Base-by-base conservation (phyloP, 805 yeast species). In the Candida xyloterini region DNA sequence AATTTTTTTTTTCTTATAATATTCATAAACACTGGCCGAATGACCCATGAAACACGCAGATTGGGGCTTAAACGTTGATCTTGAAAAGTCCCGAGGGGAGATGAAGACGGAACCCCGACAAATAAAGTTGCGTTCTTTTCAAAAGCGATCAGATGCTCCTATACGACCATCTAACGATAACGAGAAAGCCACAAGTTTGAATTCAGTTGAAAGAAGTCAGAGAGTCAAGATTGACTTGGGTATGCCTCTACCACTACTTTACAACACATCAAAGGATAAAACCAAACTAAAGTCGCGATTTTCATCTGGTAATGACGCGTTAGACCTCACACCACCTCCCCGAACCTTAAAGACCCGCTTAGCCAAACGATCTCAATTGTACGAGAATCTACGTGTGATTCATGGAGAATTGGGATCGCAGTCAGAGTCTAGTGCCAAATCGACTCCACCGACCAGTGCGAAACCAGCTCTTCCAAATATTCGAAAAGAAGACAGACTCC, bases 161-260 rank as follows among this genome's bases (percentile, higher is more conserved):
- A 13, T 13, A 3, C 33, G 22, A 20, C 24, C 16, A 9, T 28
- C 36, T 2, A 15, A 28, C 9, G 35, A 32, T 15, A 41, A 40
- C 10, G 48, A 43, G 20, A 41, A 43, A 18, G 35, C 44, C 1
- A 41, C 41, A 30, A 26, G 22, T 27, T 18, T 25, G 27, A 26
- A 10, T 6, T 21, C 47, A 9, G 11, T n/a, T 26, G 20, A 13
- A 18, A 30, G 28, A 30, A 22, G 33, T 24, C 27, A 38, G 35
- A 35, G 27, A 22, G 22, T 33, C 3, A 42, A 38, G 21, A 34
- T 43, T 5, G 52, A 50, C 13, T 38, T 56, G 18, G 62, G 62
- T 3, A 45, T 47, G 27, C 62, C 62, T 2, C 36, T 57, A 20
- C 62, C 62, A 5, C 40, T 57, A 23, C 38, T 43, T 3, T 57